Conservation (phyloP, 2,329 filamentous ascomycete species). For the Pseudocercospora musae region DNA sequence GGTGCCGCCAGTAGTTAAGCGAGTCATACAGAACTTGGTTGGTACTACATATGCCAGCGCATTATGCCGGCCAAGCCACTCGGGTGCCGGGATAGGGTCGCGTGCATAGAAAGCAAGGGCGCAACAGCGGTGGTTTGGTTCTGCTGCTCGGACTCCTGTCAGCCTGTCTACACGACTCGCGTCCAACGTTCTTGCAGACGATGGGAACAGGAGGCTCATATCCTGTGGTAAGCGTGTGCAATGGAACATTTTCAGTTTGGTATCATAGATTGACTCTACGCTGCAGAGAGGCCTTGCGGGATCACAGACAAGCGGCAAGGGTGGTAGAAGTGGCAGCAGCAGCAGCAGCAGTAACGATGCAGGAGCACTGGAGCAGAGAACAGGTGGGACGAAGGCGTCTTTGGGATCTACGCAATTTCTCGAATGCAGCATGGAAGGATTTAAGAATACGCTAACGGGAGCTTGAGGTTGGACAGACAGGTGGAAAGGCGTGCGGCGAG, state of each 20-base stretch:
- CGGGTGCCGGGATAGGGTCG: background rate
- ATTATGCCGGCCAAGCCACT: background rate
- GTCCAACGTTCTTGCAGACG: background rate
- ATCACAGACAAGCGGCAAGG: background rate
- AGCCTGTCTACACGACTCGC: too few species aligned
- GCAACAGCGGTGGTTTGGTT: background rate
- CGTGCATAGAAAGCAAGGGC: background rate
- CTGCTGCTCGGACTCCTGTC: too few species aligned
- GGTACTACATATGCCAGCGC: background rate
- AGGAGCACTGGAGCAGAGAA: background rate
- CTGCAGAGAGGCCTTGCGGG: background rate
- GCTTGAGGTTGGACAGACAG: background rate
- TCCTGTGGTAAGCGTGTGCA: background rate
- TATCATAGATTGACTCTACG: background rate
- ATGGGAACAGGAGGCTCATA: background rate
- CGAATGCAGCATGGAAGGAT: background rate
- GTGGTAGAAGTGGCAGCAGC: background rate
- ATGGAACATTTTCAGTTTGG: background rate
- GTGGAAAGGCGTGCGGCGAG: background rate
- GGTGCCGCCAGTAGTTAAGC: background rate
- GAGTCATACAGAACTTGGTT: background rate
- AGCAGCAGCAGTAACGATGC: background rate
- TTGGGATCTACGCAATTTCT: background rate
- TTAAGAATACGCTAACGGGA: background rate
- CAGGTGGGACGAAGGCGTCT: slow-evolving; percentile 1